Evolutionary conservation across 179 eudicot genomes (phyloP).

Genomic region (Carnegiea gigantea): DNA sequence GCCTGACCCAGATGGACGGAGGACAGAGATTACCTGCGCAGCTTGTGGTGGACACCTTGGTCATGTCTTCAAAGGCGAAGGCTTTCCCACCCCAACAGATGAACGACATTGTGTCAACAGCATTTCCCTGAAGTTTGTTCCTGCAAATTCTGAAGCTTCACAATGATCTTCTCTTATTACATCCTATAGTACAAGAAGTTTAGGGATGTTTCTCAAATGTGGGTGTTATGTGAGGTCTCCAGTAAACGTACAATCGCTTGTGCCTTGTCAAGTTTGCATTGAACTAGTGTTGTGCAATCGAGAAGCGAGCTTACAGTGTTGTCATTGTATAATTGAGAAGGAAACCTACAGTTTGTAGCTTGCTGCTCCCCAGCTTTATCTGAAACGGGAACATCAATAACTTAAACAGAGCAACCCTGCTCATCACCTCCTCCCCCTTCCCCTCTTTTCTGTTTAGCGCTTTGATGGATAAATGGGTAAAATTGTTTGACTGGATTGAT

Average conservation of each 20-base stretch:
- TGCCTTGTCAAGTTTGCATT: background rate
- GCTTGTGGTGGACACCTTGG: constrained; percentile 99
- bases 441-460: too few relatives aligned
- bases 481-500: too few relatives aligned
- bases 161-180: constrained; percentile 2
- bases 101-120: constrained; percentile 96
- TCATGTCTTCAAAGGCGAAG: constrained; percentile 96
- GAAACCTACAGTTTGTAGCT: background rate
- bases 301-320: background rate
- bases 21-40: constrained; percentile 77
- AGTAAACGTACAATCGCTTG: background rate
- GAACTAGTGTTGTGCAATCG: background rate
- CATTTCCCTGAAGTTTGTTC: constrained; percentile 64
- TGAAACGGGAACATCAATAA: background rate
- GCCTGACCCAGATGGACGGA: constrained; percentile 75
- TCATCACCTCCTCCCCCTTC: too few relatives aligned
- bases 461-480: too few relatives aligned
- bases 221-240: background rate
- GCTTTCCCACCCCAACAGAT: constrained; percentile 72
- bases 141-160: constrained; percentile 37
- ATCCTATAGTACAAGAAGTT: background rate
- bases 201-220: background rate
- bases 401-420: too few relatives aligned
- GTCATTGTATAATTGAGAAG: background rate
- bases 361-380: background rate